Evolutionary conservation across 1,284 basidiomycete species (phyloP).

Genomic region (Mrakiaceae sp.): DNA sequence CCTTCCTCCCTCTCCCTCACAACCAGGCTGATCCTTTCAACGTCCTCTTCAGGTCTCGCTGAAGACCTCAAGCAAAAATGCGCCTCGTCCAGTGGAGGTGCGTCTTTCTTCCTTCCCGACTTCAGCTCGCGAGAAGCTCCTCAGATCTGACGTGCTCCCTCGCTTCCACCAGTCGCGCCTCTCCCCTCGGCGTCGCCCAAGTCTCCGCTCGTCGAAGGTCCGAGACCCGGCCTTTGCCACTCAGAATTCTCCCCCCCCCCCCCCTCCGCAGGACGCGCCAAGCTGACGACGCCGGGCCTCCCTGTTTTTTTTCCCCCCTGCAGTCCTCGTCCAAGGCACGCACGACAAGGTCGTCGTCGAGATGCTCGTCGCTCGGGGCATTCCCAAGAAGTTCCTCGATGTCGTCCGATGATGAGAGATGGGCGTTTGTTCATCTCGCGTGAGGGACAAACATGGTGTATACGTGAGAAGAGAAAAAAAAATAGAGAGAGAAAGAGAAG

Average conservation of each 20-base stretch:
- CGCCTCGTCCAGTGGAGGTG: constrained; percentile 4
- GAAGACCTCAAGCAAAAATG: constrained; percentile 13
- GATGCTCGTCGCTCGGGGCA: constrained; percentile 2
- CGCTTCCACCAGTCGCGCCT: constrained; percentile 4
- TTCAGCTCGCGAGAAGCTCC: background rate
- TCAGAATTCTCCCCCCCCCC: no score
- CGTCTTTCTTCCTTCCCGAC: background rate
- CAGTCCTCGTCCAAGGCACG: constrained; percentile 14
- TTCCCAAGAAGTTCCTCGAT: constrained; percentile 13
- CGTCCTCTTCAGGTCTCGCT: background rate
- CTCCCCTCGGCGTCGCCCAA: constrained; percentile 8
- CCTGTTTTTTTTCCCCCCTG: no score
- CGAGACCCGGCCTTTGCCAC: no score
- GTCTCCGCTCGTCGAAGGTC: background rate
- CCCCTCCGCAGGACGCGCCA: no score
- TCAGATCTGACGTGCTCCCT: background rate
- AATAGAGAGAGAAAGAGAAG: background rate
- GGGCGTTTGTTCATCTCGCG: background rate
- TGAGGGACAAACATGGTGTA: background rate
- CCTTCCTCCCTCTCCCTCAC: background rate
- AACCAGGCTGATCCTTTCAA: background rate
- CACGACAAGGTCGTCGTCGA: constrained; percentile 13
- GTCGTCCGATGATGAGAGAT: background rate
- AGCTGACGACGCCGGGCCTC: no score
- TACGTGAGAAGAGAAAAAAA: background rate